These are phyloP conservation scores for Phytophthora melonis DNA, from an alignment of 352 stramenopile species.

Conservation along the genomic window DNA sequence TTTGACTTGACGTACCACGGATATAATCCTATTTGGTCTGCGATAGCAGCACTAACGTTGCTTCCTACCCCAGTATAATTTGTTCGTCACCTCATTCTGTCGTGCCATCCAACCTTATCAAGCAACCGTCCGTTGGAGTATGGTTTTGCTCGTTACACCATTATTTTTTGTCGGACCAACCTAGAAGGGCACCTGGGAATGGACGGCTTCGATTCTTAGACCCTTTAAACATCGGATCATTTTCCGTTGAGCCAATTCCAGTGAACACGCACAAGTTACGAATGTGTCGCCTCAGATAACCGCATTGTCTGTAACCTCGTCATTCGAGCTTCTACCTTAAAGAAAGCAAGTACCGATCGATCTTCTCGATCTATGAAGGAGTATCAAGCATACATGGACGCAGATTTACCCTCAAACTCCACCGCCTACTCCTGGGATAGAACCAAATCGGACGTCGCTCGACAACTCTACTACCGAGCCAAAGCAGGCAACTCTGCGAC, in stretches of 20 bases:
- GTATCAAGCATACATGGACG: neutral
- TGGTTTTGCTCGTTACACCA: neutral
- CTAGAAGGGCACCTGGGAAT: neutral
- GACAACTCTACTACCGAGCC: constrained; percentile 33
- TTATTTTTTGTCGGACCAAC: neutral
- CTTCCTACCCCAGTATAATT: too few species aligned
- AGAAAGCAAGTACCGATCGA: neutral
- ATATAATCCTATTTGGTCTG: too few species aligned
- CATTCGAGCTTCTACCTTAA: neutral
- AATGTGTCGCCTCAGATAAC: too few species aligned
- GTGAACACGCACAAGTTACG: neutral
- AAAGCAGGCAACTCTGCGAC: constrained; percentile 3
- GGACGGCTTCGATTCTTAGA: neutral
- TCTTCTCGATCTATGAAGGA: neutral
- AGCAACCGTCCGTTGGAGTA: neutral
- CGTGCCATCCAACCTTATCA: neutral
- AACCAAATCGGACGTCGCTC: constrained; percentile 37
- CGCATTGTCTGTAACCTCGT: neutral
- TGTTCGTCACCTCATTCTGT: neutral
- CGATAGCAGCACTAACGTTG: too few species aligned
- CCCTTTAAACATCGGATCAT: neutral
- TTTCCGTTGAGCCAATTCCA: neutral
- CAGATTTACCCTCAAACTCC: neutral
- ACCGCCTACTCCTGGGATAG: constrained; percentile 15
- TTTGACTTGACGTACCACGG: too few species aligned